Evolutionary conservation across 108 stramenopile species (phyloP), one percentile per base, ranked within the genome.

Genomic region (Nitzschia sp.): DNA sequence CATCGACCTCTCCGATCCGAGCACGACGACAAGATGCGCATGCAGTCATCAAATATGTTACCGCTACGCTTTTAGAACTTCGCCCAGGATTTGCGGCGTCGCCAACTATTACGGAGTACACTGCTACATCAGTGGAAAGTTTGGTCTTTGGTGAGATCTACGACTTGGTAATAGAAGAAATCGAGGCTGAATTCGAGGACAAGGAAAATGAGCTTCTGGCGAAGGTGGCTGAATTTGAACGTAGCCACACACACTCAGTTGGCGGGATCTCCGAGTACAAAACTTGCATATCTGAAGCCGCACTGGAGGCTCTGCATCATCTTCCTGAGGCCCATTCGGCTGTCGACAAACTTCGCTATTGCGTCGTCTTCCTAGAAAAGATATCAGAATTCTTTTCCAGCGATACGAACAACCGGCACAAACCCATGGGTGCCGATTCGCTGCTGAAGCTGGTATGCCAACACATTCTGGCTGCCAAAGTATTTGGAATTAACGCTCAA

Each of bases 91-190:
- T 94, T 67, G 82, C 81, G 0, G 77, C 78, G 8, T 85, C 89
- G 1, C 70, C 89, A 23, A 26, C 69, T 0, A 79, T 94, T 30
- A 90, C 90, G 15, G 90, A 94, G 54, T 45, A 86, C 64, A 82
- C 89, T 13, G 93, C 90, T 19, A 64, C 74, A 18, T 85, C 90
- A 13, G 90, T 94, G 0, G 93, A 94, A 70, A 64, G 76, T 6
- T 54, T 94, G 25, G 90, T 94, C 0, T 94, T 94, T 78, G 90
- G 90, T 49, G 83, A 94, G 33, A 69, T 92, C 32, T 94, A 94
- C 51, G 79, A 84, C 38, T 68, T 78, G 51, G 82, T 80, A 13
- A 77, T 89, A 46, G 86, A 75, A 54, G 80, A 85, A 58, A 84
- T 93, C 25, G 59, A 45, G 21, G 58, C 59, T 5, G 89, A 88